Conservation (phyloP, 306 rosid genomes). For the Acacia melanoxylon region DNA sequence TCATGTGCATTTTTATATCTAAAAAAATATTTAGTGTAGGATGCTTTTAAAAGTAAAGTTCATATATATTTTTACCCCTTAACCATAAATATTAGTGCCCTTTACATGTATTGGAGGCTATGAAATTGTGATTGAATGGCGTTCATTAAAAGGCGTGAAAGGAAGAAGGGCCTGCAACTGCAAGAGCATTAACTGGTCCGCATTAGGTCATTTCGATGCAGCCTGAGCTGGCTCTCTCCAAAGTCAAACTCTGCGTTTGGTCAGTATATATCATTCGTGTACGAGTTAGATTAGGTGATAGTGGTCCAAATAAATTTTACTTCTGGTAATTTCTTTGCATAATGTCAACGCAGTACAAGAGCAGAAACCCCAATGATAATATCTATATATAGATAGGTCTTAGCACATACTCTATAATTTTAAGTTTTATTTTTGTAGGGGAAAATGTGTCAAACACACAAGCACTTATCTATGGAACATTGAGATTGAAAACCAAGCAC, state of each 20-base stretch:
- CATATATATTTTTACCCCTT: too few relatives aligned
- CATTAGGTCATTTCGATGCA: not conserved
- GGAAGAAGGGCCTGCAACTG: not conserved
- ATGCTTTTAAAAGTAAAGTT: too few relatives aligned
- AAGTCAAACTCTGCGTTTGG: not conserved
- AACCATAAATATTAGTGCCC: too few relatives aligned
- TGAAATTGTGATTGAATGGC: not conserved
- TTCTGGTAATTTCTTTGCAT: not conserved
- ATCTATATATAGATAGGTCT: not conserved
- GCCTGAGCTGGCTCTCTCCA: not conserved
- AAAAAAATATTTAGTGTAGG: too few relatives aligned
- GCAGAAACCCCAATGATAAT: not conserved
- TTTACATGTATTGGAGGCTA: too few relatives aligned
- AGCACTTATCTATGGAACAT: not conserved
- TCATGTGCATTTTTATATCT: too few relatives aligned
- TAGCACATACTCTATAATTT: not conserved
- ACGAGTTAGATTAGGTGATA: not conserved
- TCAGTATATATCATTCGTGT: not conserved
- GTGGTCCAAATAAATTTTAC: not conserved
- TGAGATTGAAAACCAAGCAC: not conserved
- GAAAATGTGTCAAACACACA: not conserved
- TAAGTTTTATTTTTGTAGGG: not conserved
- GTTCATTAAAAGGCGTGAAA: not conserved
- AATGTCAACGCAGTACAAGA: not conserved
- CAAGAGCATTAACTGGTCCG: not conserved